A percentile compares a stretch with the other conserved stretches of the same genome.
Conservation (phyloP, 2,329 filamentous ascomycete species). For the Nothopassalora personata region DNA sequence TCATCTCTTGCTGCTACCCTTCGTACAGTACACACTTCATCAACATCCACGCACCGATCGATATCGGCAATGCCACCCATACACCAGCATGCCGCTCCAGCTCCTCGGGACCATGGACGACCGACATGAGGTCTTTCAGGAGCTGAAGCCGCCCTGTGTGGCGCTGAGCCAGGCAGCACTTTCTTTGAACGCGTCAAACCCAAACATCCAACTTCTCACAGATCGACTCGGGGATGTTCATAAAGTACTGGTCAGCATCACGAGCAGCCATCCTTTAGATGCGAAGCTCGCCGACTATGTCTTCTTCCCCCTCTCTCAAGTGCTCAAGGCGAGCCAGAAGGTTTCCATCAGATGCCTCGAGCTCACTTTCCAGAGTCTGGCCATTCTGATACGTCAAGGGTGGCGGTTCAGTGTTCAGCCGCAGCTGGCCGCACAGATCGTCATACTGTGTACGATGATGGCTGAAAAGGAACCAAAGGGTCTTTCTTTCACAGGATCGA, state of each 20-base stretch:
- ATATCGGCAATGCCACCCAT: neutral
- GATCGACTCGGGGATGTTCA: slow-evolving; percentile 45
- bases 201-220: slow-evolving; percentile 43
- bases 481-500: slow-evolving; percentile 46
- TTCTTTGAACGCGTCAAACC: slow-evolving; percentile 41
- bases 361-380: slow-evolving; percentile 67
- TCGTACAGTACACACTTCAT: neutral
- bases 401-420: slow-evolving; percentile 70
- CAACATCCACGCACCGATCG: neutral
- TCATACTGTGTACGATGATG: slow-evolving; percentile 78
- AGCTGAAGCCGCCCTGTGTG: slow-evolving; percentile 57
- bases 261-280: slow-evolving; percentile 52
- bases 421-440: slow-evolving; percentile 72
- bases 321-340: slow-evolving; percentile 69
- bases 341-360: slow-evolving; percentile 71
- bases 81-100: slow-evolving; percentile 13
- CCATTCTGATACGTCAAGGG: slow-evolving; percentile 66
- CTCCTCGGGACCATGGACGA: slow-evolving; percentile 23
- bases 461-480: slow-evolving; percentile 66
- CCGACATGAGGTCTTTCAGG: slow-evolving; percentile 38
- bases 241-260: slow-evolving; percentile 34
- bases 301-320: slow-evolving; percentile 86
- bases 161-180: slow-evolving; percentile 53
- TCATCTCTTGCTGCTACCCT: neutral
- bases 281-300: slow-evolving; percentile 85